These are phyloP conservation scores for Trichoderma asperelloides DNA, from an alignment of 495 filamentous ascomycete species.

Conservation along the genomic window DNA sequence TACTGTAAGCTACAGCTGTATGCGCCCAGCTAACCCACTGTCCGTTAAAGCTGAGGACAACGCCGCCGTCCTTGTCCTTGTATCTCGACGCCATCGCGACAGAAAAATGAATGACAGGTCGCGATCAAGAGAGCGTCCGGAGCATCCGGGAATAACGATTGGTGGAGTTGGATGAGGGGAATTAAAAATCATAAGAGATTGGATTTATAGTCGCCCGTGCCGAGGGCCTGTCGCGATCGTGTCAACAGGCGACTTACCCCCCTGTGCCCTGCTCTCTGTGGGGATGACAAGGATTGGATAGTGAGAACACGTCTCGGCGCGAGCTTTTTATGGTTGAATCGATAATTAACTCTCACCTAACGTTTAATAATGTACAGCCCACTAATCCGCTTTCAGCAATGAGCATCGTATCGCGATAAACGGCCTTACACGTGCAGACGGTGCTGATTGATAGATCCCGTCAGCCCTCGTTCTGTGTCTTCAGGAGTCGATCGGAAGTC, in stretches of 20 bases:
- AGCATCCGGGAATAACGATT: background rate
- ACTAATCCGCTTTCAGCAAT: background rate
- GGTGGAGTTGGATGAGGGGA: conserved; percentile 2
- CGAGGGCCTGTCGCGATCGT: conserved; percentile 6
- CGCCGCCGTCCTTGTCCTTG: conserved; percentile 68
- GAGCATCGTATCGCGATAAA: background rate
- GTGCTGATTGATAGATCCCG: background rate
- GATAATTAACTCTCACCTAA: background rate
- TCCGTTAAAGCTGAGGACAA: conserved; percentile 75
- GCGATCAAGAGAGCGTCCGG: conserved; percentile 4
- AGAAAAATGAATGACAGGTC: conserved; percentile 3
- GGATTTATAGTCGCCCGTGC: conserved; percentile 2
- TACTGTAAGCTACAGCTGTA: conserved; percentile 72
- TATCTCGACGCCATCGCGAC: conserved; percentile 49
- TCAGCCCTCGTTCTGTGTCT: background rate
- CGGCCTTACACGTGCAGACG: background rate
- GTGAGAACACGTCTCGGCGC: background rate
- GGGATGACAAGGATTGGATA: conserved; percentile 5
- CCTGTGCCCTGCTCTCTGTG: background rate
- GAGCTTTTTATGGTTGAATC: conserved; percentile 1
- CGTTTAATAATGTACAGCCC: background rate
- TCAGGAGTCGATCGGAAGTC: background rate
- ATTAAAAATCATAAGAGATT: conserved; percentile 9
- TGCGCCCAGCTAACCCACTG: conserved; percentile 89
- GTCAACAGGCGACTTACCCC: conserved; percentile 3